These are phyloP conservation scores for Botrytis squamosa DNA, from an alignment of 2,329 filamentous ascomycete species.

Conservation along the genomic window DNA sequence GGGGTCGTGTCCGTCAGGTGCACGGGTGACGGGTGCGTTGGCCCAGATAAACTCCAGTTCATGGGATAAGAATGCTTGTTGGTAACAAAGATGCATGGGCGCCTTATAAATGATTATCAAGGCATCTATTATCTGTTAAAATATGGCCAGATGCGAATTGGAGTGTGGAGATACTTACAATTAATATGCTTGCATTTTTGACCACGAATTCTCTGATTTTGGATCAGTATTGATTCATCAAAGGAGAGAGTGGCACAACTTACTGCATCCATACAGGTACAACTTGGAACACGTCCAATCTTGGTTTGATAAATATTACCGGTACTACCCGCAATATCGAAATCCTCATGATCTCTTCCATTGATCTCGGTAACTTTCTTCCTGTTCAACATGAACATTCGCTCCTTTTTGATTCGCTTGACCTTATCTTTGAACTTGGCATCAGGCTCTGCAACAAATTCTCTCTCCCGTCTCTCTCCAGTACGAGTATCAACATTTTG, in stretches of 20 bases:
- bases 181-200: constrained; percentile 32
- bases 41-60: constrained; percentile 28
- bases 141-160: too few species aligned
- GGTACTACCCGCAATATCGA: constrained; percentile 30
- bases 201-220: constrained; percentile 23
- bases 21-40: constrained; percentile 27
- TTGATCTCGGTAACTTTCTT: constrained; percentile 16
- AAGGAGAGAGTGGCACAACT: constrained; percentile 1
- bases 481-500: constrained; percentile 15
- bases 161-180: constrained; percentile 18
- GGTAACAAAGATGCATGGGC: constrained; percentile 27
- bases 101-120: constrained; percentile 29
- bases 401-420: constrained; percentile 27
- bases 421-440: constrained; percentile 27
- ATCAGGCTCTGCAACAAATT: constrained; percentile 26
- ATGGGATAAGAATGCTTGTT: constrained; percentile 26
- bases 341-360: constrained; percentile 23
- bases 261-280: constrained; percentile 30
- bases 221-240: not conserved
- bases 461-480: constrained; percentile 24
- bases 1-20: constrained; percentile 16
- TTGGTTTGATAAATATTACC: constrained; percentile 27
- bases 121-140: constrained; percentile 22
- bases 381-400: constrained; percentile 31
- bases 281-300: constrained; percentile 26